Conservation (phyloP, 768 basidiomycete species). For the Pleurotus eryngii region DNA sequence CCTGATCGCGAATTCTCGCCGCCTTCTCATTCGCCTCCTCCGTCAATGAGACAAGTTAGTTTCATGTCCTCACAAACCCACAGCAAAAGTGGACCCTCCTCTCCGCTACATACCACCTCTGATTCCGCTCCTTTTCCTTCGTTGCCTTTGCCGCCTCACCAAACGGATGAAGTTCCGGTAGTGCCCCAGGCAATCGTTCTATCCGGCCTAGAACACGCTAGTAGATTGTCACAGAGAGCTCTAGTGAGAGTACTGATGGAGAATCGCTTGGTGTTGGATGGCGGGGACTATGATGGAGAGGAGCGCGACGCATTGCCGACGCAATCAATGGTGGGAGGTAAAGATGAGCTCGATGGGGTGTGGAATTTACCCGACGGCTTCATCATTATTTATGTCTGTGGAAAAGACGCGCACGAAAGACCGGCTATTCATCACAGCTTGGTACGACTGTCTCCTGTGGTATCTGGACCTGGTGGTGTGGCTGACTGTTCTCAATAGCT, state of each 20-base stretch:
- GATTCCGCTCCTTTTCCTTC: slow-evolving; percentile 20
- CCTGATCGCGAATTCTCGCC: not conserved
- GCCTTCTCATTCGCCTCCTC: not conserved
- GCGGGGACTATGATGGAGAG: slow-evolving; percentile 13
- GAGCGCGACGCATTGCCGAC: not conserved
- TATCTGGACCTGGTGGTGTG: not conserved
- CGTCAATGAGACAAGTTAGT: slow-evolving; percentile 1
- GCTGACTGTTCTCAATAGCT: slow-evolving; percentile 40
- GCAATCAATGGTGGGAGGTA: slow-evolving; percentile 19
- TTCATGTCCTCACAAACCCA: not conserved
- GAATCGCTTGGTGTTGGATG: slow-evolving; percentile 45
- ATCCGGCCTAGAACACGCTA: slow-evolving; percentile 66
- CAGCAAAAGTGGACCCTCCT: not conserved
- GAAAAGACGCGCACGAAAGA: slow-evolving; percentile 57
- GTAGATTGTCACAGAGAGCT: slow-evolving; percentile 51
- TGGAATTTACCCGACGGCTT: slow-evolving; percentile 69
- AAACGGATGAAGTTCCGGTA: slow-evolving; percentile 15
- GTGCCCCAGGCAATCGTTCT: slow-evolving; percentile 63
- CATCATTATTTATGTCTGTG: slow-evolving; percentile 70
- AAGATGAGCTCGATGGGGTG: slow-evolving; percentile 32
- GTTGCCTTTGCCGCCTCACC: slow-evolving; percentile 11
- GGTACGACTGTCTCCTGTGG: slow-evolving; percentile 38
- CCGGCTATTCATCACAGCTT: slow-evolving; percentile 63
- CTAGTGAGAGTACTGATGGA: slow-evolving; percentile 52
- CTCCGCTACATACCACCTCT: slow-evolving; percentile 9